These are phyloP conservation scores for Debaryomyces sp. DNA, from an alignment of 1,139 yeast species.

Conservation along the genomic window DNA sequence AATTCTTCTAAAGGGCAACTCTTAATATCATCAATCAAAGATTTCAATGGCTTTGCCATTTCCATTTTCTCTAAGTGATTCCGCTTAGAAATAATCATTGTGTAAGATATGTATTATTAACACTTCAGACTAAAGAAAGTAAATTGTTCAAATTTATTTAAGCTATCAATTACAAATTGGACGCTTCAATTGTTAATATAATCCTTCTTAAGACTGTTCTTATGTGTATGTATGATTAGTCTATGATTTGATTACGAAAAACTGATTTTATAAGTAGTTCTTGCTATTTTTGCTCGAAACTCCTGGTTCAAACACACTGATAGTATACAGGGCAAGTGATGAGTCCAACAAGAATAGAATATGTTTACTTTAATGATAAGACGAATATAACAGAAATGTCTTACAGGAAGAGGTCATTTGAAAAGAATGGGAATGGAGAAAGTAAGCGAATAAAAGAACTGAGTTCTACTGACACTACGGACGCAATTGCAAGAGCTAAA, in stretches of 20 bases:
- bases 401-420: constrained; percentile 2
- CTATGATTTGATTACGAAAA: not conserved
- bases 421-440: not conserved
- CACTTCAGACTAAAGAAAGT: not conserved
- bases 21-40: constrained; percentile 39
- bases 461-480: not conserved
- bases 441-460: not conserved
- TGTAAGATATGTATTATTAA: not conserved
- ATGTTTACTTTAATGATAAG: not conserved
- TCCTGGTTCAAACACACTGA: constrained; percentile 6
- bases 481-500: constrained; percentile 10
- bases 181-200: not conserved
- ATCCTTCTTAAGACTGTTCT: not conserved
- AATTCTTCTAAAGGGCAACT: constrained; percentile 34
- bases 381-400: not conserved
- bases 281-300: constrained; percentile 7
- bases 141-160: constrained; percentile 4
- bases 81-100: constrained; percentile 37
- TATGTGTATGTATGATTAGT: not conserved
- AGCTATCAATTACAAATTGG: not conserved
- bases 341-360: not conserved
- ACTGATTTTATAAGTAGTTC: constrained; percentile 1
- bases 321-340: constrained; percentile 5
- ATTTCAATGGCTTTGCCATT: constrained; percentile 37
- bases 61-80: constrained; percentile 37